Evolutionary conservation across 2,329 filamentous ascomycete genomes (phyloP).

Genomic region (Zasmidium citrigriseum): DNA sequence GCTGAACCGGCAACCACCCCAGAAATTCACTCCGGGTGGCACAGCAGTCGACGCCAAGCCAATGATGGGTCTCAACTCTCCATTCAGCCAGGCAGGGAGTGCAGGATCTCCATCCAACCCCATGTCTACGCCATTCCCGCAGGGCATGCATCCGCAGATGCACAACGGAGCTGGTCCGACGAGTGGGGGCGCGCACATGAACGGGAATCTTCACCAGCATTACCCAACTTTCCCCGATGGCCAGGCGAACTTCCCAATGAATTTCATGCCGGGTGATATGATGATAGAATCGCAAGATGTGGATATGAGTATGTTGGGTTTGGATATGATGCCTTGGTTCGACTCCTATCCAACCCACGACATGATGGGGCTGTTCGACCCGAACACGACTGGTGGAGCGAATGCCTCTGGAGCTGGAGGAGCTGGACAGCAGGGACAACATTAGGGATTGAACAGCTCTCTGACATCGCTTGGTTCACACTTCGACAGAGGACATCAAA

Average conservation of each 20-base stretch:
- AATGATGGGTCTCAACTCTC: conserved; percentile 52
- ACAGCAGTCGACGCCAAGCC: conserved; percentile 11
- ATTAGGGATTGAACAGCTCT: not conserved
- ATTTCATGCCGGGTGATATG: conserved; percentile 51
- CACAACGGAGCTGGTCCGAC: conserved; percentile 4
- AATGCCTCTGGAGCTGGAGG: conserved; percentile 8
- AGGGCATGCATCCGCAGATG: conserved; percentile 8
- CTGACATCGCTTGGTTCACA: not conserved
- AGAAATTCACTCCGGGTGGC: conserved; percentile 7
- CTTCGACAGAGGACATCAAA: too few relatives aligned
- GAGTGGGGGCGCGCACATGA: conserved; percentile 21
- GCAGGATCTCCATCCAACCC: conserved; percentile 13
- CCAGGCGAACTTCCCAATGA: conserved; percentile 12
- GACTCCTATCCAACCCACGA: conserved; percentile 63
- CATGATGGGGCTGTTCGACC: conserved; percentile 28
- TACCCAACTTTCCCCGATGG: conserved; percentile 3
- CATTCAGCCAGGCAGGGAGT: conserved; percentile 36
- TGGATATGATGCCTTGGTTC: conserved; percentile 73
- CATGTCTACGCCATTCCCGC: conserved; percentile 6
- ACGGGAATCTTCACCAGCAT: conserved; percentile 24
- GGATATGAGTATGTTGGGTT: conserved; percentile 68
- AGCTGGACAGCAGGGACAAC: conserved; percentile 6
- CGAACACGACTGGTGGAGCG: conserved; percentile 9
- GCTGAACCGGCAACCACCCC: conserved; percentile 7
- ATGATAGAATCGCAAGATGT: conserved; percentile 77